Evolutionary conservation across 352 stramenopile genomes (phyloP).

Genomic region (Pythium angustatum): DNA sequence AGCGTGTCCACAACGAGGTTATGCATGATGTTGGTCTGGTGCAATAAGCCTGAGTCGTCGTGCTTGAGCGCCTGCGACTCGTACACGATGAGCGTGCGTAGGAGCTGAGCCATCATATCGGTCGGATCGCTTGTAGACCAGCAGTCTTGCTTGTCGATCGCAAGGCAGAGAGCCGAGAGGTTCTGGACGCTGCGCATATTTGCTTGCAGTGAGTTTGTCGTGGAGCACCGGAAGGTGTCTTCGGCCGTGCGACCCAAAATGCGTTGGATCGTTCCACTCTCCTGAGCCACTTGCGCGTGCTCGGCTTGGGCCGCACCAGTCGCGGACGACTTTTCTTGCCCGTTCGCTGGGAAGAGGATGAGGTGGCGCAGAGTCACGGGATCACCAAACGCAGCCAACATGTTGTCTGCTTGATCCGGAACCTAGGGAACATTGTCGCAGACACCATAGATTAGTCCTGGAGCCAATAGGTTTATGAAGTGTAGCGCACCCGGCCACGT

Average conservation of each 20-base stretch:
- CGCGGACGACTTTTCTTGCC: not conserved
- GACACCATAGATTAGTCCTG: no score
- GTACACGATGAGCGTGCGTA: constrained; percentile 33
- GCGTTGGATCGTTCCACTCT: constrained; percentile 54
- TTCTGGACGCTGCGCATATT: constrained; percentile 59
- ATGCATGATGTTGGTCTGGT: constrained; percentile 48
- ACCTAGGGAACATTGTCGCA: constrained; percentile 16
- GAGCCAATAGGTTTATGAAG: no score
- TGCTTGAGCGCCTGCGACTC: constrained; percentile 24
- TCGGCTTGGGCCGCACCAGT: not conserved
- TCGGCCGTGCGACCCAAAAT: constrained; percentile 58
- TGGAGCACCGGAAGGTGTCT: constrained; percentile 45
- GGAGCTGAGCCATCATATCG: constrained; percentile 18
- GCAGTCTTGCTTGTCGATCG: constrained; percentile 40
- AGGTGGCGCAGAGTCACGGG: constrained; percentile 69
- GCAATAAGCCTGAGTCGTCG: constrained; percentile 29
- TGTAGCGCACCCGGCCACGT: constrained; percentile 20
- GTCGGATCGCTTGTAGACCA: constrained; percentile 9
- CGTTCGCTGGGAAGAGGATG: constrained; percentile 43
- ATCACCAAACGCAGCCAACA: constrained; percentile 59
- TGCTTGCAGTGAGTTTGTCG: constrained; percentile 40
- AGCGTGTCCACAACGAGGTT: constrained; percentile 77
- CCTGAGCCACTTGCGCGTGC: not conserved
- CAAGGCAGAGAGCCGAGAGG: constrained; percentile 50
- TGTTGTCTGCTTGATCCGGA: constrained; percentile 35